Conservation (phyloP, 768 basidiomycete genomes). For the Russula lepida region DNA sequence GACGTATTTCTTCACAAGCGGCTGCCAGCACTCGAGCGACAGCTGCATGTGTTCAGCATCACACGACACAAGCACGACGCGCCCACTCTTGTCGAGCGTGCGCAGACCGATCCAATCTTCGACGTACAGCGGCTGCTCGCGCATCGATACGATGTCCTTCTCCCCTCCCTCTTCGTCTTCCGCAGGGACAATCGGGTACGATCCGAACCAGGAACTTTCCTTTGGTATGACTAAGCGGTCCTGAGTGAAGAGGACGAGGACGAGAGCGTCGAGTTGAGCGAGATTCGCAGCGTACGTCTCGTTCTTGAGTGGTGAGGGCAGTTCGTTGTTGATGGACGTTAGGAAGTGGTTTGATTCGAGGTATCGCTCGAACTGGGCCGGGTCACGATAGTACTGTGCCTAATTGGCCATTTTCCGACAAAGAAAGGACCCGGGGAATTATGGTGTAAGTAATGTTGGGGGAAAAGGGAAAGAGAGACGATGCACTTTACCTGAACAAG, state of each 20-base stretch:
- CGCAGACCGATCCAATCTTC: constrained; percentile 81
- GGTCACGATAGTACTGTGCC: constrained; percentile 87
- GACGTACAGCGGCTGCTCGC: constrained; percentile 56
- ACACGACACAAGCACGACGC: constrained; percentile 52
- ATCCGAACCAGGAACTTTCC: constrained; percentile 83
- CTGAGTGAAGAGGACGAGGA: constrained; percentile 64
- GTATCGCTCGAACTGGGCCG: constrained; percentile 48
- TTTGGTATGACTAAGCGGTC: constrained; percentile 78
- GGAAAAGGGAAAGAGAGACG: background rate
- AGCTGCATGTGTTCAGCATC: constrained; percentile 74
- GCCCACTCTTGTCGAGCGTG: constrained; percentile 56
- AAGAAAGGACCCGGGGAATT: no score
- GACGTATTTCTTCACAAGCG: constrained; percentile 26
- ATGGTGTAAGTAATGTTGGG: background rate
- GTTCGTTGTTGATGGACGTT: constrained; percentile 72
- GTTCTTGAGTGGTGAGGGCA: constrained; percentile 41
- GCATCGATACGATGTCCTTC: constrained; percentile 57
- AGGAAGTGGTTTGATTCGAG: constrained; percentile 58
- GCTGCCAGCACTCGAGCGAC: constrained; percentile 28
- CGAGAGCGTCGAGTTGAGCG: constrained; percentile 50
- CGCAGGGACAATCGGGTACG: constrained; percentile 36
- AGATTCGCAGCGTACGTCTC: constrained; percentile 53
- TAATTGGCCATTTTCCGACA: constrained; percentile 24
- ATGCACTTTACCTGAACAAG: constrained; percentile 45
- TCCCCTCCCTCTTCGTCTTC: constrained; percentile 23